A percentile compares a stretch with the other conserved stretches of the same genome.
These are phyloP conservation scores for Microdochium paspali DNA, from an alignment of 2,329 filamentous ascomycete genomes.

Conservation along the genomic window DNA sequence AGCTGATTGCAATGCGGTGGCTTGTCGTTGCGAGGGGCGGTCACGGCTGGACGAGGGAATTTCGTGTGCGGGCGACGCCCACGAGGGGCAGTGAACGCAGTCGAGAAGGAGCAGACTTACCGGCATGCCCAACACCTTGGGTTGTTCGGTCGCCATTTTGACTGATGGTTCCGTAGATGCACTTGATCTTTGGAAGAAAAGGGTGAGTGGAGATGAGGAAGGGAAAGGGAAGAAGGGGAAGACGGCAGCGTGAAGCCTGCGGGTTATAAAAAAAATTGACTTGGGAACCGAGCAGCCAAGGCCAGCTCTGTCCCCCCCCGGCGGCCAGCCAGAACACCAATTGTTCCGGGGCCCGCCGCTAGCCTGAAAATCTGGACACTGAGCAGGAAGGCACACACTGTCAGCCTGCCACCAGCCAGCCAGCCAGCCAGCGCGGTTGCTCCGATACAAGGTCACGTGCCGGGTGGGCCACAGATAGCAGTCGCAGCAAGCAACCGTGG, in stretches of 20 bases:
- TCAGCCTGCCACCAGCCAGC: background rate
- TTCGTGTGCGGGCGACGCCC: slow-evolving; percentile 10
- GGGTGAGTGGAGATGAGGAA: slow-evolving; percentile 52
- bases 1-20: slow-evolving; percentile 3
- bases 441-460: background rate
- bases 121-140: slow-evolving; percentile 56
- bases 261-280: slow-evolving; percentile 1
- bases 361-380: background rate
- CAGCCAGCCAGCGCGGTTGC: background rate
- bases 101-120: slow-evolving; percentile 34
- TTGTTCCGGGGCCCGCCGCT: background rate
- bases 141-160: slow-evolving; percentile 45
- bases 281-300: background rate
- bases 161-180: slow-evolving; percentile 32
- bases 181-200: slow-evolving; percentile 33
- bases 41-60: slow-evolving; percentile 16
- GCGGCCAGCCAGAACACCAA: background rate
- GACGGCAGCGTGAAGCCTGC: slow-evolving; percentile 6
- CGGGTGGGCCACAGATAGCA: background rate
- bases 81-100: background rate
- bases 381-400: background rate
- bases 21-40: slow-evolving; percentile 1
- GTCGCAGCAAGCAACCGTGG: background rate
- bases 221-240: slow-evolving; percentile 28
- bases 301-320: background rate